Conservation (phyloP, 2,329 filamentous ascomycete species). For the Nemania sp. region DNA sequence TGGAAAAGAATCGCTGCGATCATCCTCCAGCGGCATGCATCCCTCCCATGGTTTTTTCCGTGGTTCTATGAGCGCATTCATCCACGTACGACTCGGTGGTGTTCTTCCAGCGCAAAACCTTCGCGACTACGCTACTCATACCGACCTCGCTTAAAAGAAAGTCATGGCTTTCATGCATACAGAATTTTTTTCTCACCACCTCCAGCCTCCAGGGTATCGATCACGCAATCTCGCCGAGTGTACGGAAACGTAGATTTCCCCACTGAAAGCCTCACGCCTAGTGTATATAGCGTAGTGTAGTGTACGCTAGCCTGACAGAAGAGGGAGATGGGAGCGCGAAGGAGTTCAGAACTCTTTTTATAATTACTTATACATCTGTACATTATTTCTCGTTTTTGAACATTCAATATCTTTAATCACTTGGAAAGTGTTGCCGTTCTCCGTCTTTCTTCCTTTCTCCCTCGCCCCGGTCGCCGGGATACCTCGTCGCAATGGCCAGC, state of each 20-base stretch:
- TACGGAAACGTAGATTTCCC: background rate
- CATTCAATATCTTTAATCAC: background rate
- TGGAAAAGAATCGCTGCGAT: no score
- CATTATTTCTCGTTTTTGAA: background rate
- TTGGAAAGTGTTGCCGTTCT: background rate
- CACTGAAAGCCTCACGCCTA: conserved; percentile 2
- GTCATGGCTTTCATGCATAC: conserved; percentile 11
- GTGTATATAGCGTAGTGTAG: no score
- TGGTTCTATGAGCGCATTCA: no score
- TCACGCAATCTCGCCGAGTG: conserved; percentile 21
- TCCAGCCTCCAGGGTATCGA: conserved; percentile 4
- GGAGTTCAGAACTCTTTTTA: no score
- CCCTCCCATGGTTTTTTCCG: no score
- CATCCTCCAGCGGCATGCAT: no score
- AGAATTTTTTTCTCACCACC: background rate
- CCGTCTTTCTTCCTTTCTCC: background rate
- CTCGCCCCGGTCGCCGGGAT: background rate
- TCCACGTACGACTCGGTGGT: no score
- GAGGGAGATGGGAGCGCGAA: background rate
- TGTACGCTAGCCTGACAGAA: conserved; percentile 2
- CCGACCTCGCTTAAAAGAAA: background rate
- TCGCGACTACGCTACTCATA: background rate
- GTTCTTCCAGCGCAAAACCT: no score
- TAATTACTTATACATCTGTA: background rate
- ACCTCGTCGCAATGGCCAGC: conserved; percentile 15